Evolutionary conservation across 495 filamentous ascomycete species (phyloP).

Genomic region (Tuber magnatum): DNA sequence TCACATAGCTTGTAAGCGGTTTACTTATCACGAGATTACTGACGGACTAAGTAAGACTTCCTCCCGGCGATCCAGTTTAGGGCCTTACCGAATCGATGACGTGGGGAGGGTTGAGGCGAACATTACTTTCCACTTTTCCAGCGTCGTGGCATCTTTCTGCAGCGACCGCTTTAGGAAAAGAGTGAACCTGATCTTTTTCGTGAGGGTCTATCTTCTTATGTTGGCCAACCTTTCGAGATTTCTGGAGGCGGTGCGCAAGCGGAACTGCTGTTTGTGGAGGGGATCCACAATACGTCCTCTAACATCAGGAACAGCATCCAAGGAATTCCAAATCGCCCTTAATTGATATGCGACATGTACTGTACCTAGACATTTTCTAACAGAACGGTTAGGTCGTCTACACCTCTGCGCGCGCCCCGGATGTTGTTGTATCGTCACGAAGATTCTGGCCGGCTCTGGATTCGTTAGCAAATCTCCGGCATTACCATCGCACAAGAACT

Average conservation of each 20-base stretch:
- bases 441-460: constrained; percentile 11
- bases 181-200: no score
- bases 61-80: constrained; percentile 36
- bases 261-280: no score
- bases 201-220: no score
- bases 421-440: constrained; percentile 16
- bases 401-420: constrained; percentile 33
- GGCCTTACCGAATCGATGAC: constrained; percentile 39
- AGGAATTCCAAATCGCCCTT: no score
- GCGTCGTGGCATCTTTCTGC: constrained; percentile 31
- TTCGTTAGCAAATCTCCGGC: not conserved
- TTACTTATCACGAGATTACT: not conserved
- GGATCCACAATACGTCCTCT: no score
- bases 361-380: constrained; percentile 42
- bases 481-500: no score
- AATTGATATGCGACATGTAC: constrained; percentile 36
- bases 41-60: constrained; percentile 8
- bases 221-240: no score
- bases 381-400: constrained; percentile 40
- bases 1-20: no score
- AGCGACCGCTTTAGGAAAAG: no score
- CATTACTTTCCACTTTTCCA: constrained; percentile 45
- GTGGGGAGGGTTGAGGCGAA: constrained; percentile 45
- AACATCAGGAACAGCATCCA: no score
- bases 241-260: no score